These are phyloP conservation scores for Coleophoma cylindrospora DNA, from an alignment of 2,329 filamentous ascomycete genomes.

Conservation along the genomic window DNA sequence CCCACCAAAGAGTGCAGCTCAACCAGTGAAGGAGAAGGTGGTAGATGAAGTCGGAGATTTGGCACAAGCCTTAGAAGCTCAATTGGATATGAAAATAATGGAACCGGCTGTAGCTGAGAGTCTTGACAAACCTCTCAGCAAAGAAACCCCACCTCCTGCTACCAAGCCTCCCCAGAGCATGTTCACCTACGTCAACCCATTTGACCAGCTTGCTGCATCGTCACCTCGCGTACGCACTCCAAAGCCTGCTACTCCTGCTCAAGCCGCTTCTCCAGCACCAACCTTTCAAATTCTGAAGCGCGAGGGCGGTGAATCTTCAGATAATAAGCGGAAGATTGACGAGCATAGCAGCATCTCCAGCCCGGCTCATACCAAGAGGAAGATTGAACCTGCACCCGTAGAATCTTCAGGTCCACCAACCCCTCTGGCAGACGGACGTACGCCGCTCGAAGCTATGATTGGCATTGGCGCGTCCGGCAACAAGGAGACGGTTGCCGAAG, in stretches of 20 bases:
- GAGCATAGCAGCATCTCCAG: slow-evolving; percentile 17
- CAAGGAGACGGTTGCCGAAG: slow-evolving; percentile 67
- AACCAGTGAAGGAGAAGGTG: slow-evolving; percentile 24
- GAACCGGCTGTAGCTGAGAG: slow-evolving; percentile 13
- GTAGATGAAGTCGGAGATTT: slow-evolving; percentile 30
- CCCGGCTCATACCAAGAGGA: slow-evolving; percentile 22
- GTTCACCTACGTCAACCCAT: slow-evolving; percentile 70
- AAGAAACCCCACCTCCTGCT: slow-evolving; percentile 13
- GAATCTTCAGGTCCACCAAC: slow-evolving; percentile 18
- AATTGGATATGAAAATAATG: slow-evolving; percentile 31
- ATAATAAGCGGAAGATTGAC: slow-evolving; percentile 24
- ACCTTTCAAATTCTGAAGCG: slow-evolving; percentile 27
- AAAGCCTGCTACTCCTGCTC: slow-evolving; percentile 31
- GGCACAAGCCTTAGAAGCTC: slow-evolving; percentile 36
- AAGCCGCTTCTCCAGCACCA: slow-evolving; percentile 28
- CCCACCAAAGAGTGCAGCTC: slow-evolving; percentile 5
- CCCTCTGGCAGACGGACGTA: slow-evolving; percentile 25
- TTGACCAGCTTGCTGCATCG: slow-evolving; percentile 63
- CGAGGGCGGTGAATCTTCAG: slow-evolving; percentile 19
- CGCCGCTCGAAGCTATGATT: slow-evolving; percentile 29
- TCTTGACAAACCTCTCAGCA: slow-evolving; percentile 13
- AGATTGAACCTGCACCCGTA: slow-evolving; percentile 18
- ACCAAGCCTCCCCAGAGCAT: slow-evolving; percentile 27
- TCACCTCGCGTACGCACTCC: slow-evolving; percentile 56
- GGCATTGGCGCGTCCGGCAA: slow-evolving; percentile 24